Percentiles rank a stretch among this genome's conserved stretches.
Evolutionary conservation across 306 rosid species (phyloP).

Genomic region (Inga leiocalycina): DNA sequence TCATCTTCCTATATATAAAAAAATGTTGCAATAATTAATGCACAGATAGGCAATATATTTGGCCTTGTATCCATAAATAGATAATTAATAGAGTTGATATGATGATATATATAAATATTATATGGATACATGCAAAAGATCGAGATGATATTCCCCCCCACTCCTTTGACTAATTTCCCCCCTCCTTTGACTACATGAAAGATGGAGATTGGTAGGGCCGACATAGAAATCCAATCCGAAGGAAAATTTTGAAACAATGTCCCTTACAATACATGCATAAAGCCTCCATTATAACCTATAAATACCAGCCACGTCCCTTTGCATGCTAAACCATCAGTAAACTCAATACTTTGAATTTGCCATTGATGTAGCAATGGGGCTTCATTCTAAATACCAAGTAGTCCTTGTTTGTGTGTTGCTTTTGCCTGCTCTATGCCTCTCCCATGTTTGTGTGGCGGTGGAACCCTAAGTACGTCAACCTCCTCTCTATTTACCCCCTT

Average conservation of each 20-base stretch:
- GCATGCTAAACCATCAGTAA: constrained; percentile 42
- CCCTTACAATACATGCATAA: background rate
- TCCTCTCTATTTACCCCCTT: background rate
- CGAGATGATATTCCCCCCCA: background rate
- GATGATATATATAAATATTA: background rate
- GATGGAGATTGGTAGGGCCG: background rate
- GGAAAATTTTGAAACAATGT: constrained; percentile 11
- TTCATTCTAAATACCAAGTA: constrained; percentile 33
- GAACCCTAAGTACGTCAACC: constrained; percentile 60
- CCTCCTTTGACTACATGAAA: background rate
- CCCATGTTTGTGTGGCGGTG: constrained; percentile 74
- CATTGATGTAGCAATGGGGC: constrained; percentile 39
- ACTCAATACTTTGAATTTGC: background rate
- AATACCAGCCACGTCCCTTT: constrained; percentile 41
- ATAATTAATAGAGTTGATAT: background rate
- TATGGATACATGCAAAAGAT: background rate
- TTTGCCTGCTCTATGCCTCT: constrained; percentile 54
- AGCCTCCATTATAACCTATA: constrained; percentile 41
- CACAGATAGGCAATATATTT: background rate
- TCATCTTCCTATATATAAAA: background rate
- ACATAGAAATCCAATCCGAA: constrained; percentile 35
- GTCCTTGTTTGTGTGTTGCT: constrained; percentile 45
- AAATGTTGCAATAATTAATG: background rate
- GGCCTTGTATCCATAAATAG: background rate
- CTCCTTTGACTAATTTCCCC: no score